Base-by-base conservation (phyloP, 352 stramenopile genomes). In the Pythium biforme region DNA sequence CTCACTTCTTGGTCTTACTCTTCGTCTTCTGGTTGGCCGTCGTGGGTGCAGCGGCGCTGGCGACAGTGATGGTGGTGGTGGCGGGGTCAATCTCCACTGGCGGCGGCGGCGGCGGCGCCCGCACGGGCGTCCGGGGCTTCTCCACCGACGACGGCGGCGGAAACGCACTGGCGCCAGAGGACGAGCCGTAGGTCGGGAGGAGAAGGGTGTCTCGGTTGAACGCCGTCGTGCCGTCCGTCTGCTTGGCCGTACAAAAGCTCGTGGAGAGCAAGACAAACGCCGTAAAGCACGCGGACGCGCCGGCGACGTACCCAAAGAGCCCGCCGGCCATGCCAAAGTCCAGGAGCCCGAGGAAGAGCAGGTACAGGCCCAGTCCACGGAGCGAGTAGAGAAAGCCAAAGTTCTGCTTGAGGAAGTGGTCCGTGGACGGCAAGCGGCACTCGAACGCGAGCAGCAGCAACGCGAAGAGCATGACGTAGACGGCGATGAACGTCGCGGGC, bases 371-470 rank as follows among this genome's bases (percentile, higher is more conserved):
- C 27, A 63, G 66, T 3, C 71, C 71, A n/a, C 64, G 63, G 48
- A 72, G 69, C 49, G 68, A 62, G 53, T 62, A 78, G 54, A 78
- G 58, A 48, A 78, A 78, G 50, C 71, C 71, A 55, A 78, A 78
- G 63, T 75, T 78, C 22, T 45, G 43, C 20, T 57, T 68, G 19
- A 78, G 62, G 31, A 69, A 62, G 9, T 47, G 27, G 43, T 78
- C 58, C 17, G 67, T 64, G n/a, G 48, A 61, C 20, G 46, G 23
- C n/a, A 75, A 52, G 40, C 71, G 71, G 50, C 59, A 78, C 51
- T 78, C 71, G 45, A 59, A 78, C 14, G 55, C 54, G 26, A 78
- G 62, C 48, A 78, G 55, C 53, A 78, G 52, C 43, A 75, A 37
- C 29, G 68, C 72, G 27, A 76, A 60, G 22, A 76, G 62, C 43